Percentiles rank a stretch among this genome's conserved stretches.
These are phyloP conservation scores for Nannochloris sp. DNA, from an alignment of 139 green algal genomes.

Conservation along the genomic window DNA sequence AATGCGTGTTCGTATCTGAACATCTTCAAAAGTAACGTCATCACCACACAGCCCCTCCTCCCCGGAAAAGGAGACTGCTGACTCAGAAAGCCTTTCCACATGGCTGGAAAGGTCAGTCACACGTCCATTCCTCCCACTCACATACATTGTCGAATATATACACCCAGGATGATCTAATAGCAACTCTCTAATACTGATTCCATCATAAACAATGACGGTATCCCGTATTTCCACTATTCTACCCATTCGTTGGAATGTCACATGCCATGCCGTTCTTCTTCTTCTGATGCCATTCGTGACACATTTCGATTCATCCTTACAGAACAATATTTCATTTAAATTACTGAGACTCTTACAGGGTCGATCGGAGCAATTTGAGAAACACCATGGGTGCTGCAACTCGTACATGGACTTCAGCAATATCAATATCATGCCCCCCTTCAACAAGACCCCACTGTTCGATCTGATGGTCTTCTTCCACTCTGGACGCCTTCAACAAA, in stretches of 20 bases:
- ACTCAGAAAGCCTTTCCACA: too few relatives aligned
- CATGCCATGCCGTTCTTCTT: background rate
- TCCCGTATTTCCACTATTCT: slow-evolving; percentile 4
- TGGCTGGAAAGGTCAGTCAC: too few relatives aligned
- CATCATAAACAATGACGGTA: background rate
- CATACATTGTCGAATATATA: slow-evolving; percentile 4
- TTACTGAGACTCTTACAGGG: slow-evolving; percentile 1
- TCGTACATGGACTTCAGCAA: slow-evolving; percentile 61
- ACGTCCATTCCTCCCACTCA: background rate
- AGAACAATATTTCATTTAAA: slow-evolving; percentile 9
- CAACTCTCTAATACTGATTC: background rate
- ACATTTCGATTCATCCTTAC: background rate
- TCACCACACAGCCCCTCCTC: too few relatives aligned
- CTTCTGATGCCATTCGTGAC: too few relatives aligned
- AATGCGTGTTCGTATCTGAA: too few relatives aligned
- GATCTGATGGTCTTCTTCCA: slow-evolving; percentile 79
- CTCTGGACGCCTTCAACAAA: slow-evolving; percentile 45
- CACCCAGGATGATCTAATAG: background rate
- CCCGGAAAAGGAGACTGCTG: too few relatives aligned
- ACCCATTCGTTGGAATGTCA: background rate
- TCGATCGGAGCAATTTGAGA: slow-evolving; percentile 43
- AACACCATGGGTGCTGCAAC: slow-evolving; percentile 68
- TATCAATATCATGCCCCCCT: slow-evolving; percentile 92
- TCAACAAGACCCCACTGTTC: slow-evolving; percentile 91
- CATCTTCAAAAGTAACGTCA: too few relatives aligned